Base-by-base conservation (phyloP, 1,284 basidiomycete genomes). In the Mycosarcoma mackinlayi region DNA sequence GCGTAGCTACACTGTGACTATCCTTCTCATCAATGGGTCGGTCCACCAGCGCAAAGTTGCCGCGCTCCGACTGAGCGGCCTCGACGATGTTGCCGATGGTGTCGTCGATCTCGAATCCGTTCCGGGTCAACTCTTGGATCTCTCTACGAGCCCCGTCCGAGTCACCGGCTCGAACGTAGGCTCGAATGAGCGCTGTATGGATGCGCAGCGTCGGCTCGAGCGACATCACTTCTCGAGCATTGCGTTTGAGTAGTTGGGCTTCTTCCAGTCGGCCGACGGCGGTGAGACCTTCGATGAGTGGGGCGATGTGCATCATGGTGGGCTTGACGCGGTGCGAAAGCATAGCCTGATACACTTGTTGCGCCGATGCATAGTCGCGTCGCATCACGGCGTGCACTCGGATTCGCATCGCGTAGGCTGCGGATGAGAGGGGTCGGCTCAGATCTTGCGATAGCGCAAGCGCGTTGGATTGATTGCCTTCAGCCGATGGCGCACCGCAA, bases 381-480 rank as follows among this genome's bases (percentile, higher is more conserved):
- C 73, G 52, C 7, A 73, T 35, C 8, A 73, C 70, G 2, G 70
- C 69, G 44, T 66, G 64, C n/a, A 75, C 70, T 11, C 69, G 58
- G 25, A 75, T 54, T 8, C 70, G 54, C 48, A 75, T 39, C 11
- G 73, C 69, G 35, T 75, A 75, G 1, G 57, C 73, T 35, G 33
- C 55, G 1, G 54, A 30, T 10, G 53, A 50, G 3, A 73, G 54
- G 6, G 64, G 60, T 24, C 42, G 40, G 4, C 24, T 39, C 6
- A 73, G 53, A 21, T 72, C 56, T 13, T 52, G 39, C 2, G 23
- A 18, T 9, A 56, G 25, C 4, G 48, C 61, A 23, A 46, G n/a
- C 14, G 27, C n/a, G 4, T 40, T 44, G 16, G 13, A 5, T 6
- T 14, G 35, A 4, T 24, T 11, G 4, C 34, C 24, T 14, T 42